A percentile compares a stretch with the other conserved stretches of the same genome.
phyloP scores from a whole-genome alignment of 257 asterid genomes.

The Catharanthus roseus region DNA sequence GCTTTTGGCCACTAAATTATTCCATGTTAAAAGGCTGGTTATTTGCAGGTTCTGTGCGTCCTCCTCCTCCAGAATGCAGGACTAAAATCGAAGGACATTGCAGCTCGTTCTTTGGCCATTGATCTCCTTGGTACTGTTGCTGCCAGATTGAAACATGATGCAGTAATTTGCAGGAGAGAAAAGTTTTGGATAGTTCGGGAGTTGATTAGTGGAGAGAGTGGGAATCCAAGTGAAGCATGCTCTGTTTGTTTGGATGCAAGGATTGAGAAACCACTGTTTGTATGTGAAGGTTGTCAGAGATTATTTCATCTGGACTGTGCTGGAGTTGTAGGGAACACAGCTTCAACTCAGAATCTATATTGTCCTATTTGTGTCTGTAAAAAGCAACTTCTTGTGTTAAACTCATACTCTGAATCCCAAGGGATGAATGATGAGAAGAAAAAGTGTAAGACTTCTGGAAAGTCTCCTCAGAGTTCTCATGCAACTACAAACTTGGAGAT shows the following conservation, averaged over 20 bases:
- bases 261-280: constrained; percentile 45
- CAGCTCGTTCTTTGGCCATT: constrained; percentile 95
- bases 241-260: constrained; percentile 64
- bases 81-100: constrained; percentile 75
- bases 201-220: constrained; percentile 39
- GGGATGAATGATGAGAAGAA: constrained; percentile 45
- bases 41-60: constrained; percentile 87
- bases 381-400: constrained; percentile 69
- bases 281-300: constrained; percentile 77
- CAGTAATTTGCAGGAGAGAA: constrained; percentile 60
- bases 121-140: constrained; percentile 98
- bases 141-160: constrained; percentile 92
- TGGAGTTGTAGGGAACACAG: constrained; percentile 62
- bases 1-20: constrained; percentile 7
- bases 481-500: constrained; percentile 58
- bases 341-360: constrained; percentile 41
- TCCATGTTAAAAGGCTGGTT: constrained; percentile 31
- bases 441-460: constrained; percentile 32
- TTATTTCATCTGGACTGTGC: constrained; percentile 77
- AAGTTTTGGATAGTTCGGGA: constrained; percentile 79
- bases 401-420: constrained; percentile 52
- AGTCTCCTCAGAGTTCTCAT: constrained; percentile 42
- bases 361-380: constrained; percentile 75
- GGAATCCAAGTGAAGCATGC: constrained; percentile 52
- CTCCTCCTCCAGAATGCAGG: constrained; percentile 98